Conservation (phyloP, 176 grass and related monocot genomes). For the Secale cereale region DNA sequence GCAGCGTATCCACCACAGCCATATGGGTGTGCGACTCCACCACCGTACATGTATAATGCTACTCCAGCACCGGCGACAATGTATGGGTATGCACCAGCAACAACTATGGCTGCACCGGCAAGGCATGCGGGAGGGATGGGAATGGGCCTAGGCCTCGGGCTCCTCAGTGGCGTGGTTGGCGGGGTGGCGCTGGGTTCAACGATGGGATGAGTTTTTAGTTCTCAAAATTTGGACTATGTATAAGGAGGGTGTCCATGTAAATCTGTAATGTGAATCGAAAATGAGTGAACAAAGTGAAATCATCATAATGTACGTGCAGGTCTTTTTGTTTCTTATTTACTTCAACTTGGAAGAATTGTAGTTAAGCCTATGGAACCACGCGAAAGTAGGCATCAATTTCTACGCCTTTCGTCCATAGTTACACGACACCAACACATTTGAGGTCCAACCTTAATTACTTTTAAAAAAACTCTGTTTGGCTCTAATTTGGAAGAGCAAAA, state of each 20-base stretch:
- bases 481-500: neutral
- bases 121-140: slow-evolving; percentile 15
- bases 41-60: slow-evolving; percentile 39
- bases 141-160: slow-evolving; percentile 29
- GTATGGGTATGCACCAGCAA: slow-evolving; percentile 34
- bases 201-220: slow-evolving; percentile 28
- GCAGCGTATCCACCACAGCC: slow-evolving; percentile 19
- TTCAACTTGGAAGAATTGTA: neutral
- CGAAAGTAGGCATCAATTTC: no score
- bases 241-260: slow-evolving; percentile 11
- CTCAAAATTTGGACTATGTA: neutral
- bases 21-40: slow-evolving; percentile 4
- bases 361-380: no score
- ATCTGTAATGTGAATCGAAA: neutral
- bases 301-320: neutral
- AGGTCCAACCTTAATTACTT: no score
- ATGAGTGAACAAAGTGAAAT: neutral
- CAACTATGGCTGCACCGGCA: neutral
- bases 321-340: neutral
- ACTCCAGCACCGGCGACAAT: neutral
- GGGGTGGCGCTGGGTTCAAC: slow-evolving; percentile 36
- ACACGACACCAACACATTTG: no score
- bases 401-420: no score
- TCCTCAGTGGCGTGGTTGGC: slow-evolving; percentile 30
- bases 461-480: neutral